These are phyloP conservation scores for Chaetomiaceae sp. DNA, from an alignment of 2,329 filamentous ascomycete species.

Conservation along the genomic window DNA sequence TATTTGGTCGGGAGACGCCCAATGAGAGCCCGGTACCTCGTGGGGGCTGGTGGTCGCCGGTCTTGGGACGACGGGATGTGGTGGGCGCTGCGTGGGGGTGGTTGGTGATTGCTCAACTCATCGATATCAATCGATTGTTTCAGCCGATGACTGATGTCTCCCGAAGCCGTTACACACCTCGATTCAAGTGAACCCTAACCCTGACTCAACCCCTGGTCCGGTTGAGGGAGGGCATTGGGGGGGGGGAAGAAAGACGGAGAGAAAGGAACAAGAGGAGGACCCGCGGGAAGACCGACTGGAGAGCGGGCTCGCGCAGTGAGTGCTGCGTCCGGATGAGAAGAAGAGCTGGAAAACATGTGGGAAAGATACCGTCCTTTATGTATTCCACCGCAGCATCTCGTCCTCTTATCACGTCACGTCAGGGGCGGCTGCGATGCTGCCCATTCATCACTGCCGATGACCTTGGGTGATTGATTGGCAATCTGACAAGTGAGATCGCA, in stretches of 20 bases:
- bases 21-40: conserved; percentile 8
- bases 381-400: no score
- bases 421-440: no score
- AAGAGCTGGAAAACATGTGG: no score
- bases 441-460: no score
- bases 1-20: not conserved
- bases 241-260: not conserved
- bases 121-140: conserved; percentile 10
- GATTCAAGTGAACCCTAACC: conserved; percentile 4
- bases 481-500: no score
- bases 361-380: no score
- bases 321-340: no score
- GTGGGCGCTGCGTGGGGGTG: conserved; percentile 11
- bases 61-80: not conserved
- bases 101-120: conserved; percentile 6
- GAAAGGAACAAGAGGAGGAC: not conserved
- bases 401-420: no score
- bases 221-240: not conserved
- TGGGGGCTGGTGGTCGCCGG: conserved; percentile 14
- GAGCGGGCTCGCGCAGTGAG: no score
- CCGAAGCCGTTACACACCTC: not conserved
- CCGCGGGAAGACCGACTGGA: no score
- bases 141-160: conserved; percentile 2
- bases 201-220: not conserved
- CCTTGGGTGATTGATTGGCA: no score